Evolutionary conservation across 2,329 filamentous ascomycete species (phyloP).

Genomic region (Bipolaris sorokiniana): DNA sequence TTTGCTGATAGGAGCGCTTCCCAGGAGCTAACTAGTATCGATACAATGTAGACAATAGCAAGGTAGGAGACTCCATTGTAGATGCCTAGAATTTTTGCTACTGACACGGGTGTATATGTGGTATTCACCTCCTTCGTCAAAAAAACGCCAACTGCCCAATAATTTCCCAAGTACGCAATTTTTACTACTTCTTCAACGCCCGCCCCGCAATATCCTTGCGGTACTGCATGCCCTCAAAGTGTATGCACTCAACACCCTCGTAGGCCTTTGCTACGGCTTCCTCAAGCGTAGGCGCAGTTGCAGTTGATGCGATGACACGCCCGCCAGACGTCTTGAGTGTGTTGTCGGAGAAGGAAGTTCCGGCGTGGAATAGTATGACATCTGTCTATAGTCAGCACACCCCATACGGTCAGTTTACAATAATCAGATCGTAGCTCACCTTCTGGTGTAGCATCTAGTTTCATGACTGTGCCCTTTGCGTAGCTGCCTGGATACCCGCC

Average conservation of each 20-base stretch:
- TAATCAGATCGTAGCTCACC: constrained; percentile 52
- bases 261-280: constrained; percentile 90
- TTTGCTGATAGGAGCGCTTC: background rate
- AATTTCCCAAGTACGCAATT: background rate
- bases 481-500: constrained; percentile 87
- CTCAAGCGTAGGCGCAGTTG: constrained; percentile 75
- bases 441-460: constrained; percentile 59
- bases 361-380: constrained; percentile 87
- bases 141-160: constrained; percentile 1
- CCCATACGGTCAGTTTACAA: constrained; percentile 13
- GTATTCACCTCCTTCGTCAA: constrained; percentile 3
- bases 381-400: constrained; percentile 40
- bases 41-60: background rate
- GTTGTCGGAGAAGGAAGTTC: constrained; percentile 69
- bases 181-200: constrained; percentile 48
- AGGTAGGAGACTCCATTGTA: constrained; percentile 6
- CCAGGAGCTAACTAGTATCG: background rate
- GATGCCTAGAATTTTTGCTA: background rate
- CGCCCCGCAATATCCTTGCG: constrained; percentile 82
- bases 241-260: constrained; percentile 76
- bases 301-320: constrained; percentile 91
- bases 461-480: constrained; percentile 74
- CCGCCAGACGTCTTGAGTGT: constrained; percentile 81
- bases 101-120: background rate
- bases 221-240: constrained; percentile 89